Evolutionary conservation across 2,329 filamentous ascomycete species (phyloP).

Genomic region (Aspergillus sp.): DNA sequence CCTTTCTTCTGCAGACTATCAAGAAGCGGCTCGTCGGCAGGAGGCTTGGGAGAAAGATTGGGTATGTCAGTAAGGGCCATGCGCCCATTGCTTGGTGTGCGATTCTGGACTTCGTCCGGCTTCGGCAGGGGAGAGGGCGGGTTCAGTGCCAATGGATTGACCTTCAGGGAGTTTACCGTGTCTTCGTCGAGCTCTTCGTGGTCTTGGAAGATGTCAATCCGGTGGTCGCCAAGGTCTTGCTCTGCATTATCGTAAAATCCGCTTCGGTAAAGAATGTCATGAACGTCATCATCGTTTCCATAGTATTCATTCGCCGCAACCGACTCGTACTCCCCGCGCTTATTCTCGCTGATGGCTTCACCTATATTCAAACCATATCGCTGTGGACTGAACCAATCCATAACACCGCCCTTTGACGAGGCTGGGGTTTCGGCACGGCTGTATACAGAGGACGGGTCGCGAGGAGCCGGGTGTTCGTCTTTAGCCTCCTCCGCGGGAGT

Average conservation of each 20-base stretch:
- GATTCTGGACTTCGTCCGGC: slow-evolving; percentile 24
- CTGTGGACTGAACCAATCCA: slow-evolving; percentile 39
- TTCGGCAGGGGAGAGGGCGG: slow-evolving; percentile 46
- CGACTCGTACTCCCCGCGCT: slow-evolving; percentile 42
- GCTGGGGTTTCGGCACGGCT: slow-evolving; percentile 31
- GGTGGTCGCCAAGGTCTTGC: slow-evolving; percentile 40
- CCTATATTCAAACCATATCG: slow-evolving; percentile 32
- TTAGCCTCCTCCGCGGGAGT: slow-evolving; percentile 31
- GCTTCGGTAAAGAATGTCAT: slow-evolving; percentile 21
- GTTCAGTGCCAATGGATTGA: slow-evolving; percentile 51
- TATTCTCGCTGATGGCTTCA: slow-evolving; percentile 36
- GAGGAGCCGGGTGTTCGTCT: slow-evolving; percentile 27
- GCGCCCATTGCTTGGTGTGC: slow-evolving; percentile 33
- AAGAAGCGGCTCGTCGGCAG: slow-evolving; percentile 27
- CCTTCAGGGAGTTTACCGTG: slow-evolving; percentile 22
- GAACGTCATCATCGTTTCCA: slow-evolving; percentile 33
- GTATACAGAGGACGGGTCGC: slow-evolving; percentile 39
- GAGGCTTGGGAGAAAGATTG: slow-evolving; percentile 36
- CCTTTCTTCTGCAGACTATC: slow-evolving; percentile 36
- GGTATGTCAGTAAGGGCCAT: slow-evolving; percentile 36
- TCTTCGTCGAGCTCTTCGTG: slow-evolving; percentile 33
- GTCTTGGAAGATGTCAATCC: slow-evolving; percentile 38
- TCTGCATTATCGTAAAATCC: slow-evolving; percentile 29
- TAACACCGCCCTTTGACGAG: slow-evolving; percentile 30
- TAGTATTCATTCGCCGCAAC: slow-evolving; percentile 38